Base-by-base conservation (phyloP, 1,284 basidiomycete species). In the Ganoderma boninense region DNA sequence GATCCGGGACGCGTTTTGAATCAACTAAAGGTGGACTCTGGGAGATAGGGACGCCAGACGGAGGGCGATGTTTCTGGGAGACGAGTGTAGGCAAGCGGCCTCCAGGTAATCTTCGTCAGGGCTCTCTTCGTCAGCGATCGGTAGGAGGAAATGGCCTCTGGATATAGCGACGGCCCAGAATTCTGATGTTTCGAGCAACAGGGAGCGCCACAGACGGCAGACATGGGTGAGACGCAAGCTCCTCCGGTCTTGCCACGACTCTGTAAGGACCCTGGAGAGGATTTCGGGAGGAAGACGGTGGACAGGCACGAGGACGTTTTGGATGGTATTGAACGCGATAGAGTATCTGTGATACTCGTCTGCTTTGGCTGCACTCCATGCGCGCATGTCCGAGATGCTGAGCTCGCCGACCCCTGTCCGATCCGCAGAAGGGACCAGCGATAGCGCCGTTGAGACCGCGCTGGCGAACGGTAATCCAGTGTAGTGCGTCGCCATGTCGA, bases 351-450 rank as follows among this genome's bases (percentile, higher is more conserved):
- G 49, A 52, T 52, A 10, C 23, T 52, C 49, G 7, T 49, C 49
- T 26, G 23, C 23, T 26, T 52, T 52, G 23, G 49, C n/a, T 52
- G 5, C 11, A 4, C 23, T 52, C 49, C 49, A 43, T 43, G 42
- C 42, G 16, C 42, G 73, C 57, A 52, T 20, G 68, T 74, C 61
- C 59, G 73, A 60, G 67, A 74, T 43, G 42, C 42, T 43, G 42
- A 43, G 13, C 13, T 14, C 42, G 13, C 1, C 4, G 16, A 16
- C 13, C 5, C 13, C 16, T 43, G 14, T 43, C 1, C 42, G 42
- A 14, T 43, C 42, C 10, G 42, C 16, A 18, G 42, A 5, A 5
- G 42, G 42, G 1, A 43, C 3, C 42, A 18, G 5, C 42, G 42
- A 43, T 4, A 43, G 14, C 0, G 42, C 42, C 10, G 13, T 16